Conservation (phyloP, 2,329 filamentous ascomycete genomes). For the Aureobasidium sp. region DNA sequence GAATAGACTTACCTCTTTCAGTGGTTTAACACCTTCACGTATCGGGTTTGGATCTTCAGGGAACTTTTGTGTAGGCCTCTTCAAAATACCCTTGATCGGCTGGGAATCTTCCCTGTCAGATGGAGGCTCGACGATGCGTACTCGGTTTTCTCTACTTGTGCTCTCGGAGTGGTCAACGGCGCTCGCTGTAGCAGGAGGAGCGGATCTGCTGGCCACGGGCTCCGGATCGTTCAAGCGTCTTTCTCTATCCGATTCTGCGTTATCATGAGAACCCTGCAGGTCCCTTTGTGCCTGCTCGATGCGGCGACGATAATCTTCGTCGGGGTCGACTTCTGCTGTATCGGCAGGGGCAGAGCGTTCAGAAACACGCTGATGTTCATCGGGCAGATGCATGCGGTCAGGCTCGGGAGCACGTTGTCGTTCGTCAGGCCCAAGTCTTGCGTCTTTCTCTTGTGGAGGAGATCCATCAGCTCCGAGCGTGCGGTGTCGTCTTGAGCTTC, state of each 20-base stretch:
- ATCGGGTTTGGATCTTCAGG: slow-evolving; percentile 79
- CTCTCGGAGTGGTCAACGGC: slow-evolving; percentile 19
- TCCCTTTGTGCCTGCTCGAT: slow-evolving; percentile 32
- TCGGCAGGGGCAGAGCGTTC: slow-evolving; percentile 19
- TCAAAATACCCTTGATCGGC: slow-evolving; percentile 73
- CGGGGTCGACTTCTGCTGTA: slow-evolving; percentile 35
- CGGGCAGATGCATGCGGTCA: not conserved
- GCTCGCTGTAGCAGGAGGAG: not conserved
- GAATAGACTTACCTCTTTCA: slow-evolving; percentile 57
- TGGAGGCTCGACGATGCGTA: slow-evolving; percentile 63
- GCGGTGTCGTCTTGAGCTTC: slow-evolving; percentile 17
- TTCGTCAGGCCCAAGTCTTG: slow-evolving; percentile 9
- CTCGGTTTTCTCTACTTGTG: slow-evolving; percentile 28
- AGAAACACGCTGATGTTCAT: not conserved
- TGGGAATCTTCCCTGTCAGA: slow-evolving; percentile 61
- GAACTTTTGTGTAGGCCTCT: slow-evolving; percentile 72
- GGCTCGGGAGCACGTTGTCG: slow-evolving; percentile 16
- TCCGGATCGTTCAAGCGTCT: not conserved
- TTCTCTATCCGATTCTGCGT: slow-evolving; percentile 10
- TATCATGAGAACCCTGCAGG: not conserved
- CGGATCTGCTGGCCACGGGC: not conserved
- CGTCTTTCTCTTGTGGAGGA: slow-evolving; percentile 13
- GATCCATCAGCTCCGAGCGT: not conserved
- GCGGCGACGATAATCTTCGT: slow-evolving; percentile 46
- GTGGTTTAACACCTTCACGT: slow-evolving; percentile 84